phyloP scores from a whole-genome alignment of 2,329 filamentous ascomycete genomes.

The Sporothrix euskadiensis region DNA sequence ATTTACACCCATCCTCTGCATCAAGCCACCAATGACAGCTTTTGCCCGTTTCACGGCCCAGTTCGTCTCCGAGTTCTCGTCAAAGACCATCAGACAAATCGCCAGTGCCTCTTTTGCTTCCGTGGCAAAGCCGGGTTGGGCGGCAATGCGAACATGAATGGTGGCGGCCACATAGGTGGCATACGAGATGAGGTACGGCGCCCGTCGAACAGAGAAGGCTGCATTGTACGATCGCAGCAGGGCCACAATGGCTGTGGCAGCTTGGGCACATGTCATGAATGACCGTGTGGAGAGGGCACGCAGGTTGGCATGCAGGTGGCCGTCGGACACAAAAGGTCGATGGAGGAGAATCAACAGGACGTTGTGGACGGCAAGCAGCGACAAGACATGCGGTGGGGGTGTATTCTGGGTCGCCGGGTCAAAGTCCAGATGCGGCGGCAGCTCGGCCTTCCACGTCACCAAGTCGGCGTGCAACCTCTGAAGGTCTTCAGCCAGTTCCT shows the following conservation, averaged over 20 bases:
- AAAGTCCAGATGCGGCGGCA: conserved; percentile 24
- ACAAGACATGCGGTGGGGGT: conserved; percentile 27
- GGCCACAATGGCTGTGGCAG: conserved; percentile 35
- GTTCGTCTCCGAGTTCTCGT: conserved; percentile 22
- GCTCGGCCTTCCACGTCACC: conserved; percentile 21
- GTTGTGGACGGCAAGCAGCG: conserved; percentile 37
- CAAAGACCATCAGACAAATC: conserved; percentile 23
- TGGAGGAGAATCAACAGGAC: conserved; percentile 47
- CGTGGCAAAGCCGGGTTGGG: conserved; percentile 37
- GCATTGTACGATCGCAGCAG: conserved; percentile 41
- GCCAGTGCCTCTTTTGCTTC: conserved; percentile 25
- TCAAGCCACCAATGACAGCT: conserved; percentile 20
- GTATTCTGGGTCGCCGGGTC: conserved; percentile 3
- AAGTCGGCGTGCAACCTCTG: conserved; percentile 26
- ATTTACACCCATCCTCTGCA: conserved; percentile 19
- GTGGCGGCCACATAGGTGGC: conserved; percentile 57
- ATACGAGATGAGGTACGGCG: conserved; percentile 57
- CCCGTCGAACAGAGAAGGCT: conserved; percentile 44
- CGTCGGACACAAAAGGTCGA: conserved; percentile 42
- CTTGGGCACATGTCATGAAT: conserved; percentile 39
- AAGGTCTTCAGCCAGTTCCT: conserved; percentile 3
- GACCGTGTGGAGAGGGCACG: conserved; percentile 14
- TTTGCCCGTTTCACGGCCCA: conserved; percentile 22
- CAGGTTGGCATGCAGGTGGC: conserved; percentile 27
- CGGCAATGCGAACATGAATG: conserved; percentile 53